A percentile compares a stretch with the other conserved stretches of the same genome.
Conservation (phyloP, 1,284 basidiomycete species). For the Rhodotorula sp. region DNA sequence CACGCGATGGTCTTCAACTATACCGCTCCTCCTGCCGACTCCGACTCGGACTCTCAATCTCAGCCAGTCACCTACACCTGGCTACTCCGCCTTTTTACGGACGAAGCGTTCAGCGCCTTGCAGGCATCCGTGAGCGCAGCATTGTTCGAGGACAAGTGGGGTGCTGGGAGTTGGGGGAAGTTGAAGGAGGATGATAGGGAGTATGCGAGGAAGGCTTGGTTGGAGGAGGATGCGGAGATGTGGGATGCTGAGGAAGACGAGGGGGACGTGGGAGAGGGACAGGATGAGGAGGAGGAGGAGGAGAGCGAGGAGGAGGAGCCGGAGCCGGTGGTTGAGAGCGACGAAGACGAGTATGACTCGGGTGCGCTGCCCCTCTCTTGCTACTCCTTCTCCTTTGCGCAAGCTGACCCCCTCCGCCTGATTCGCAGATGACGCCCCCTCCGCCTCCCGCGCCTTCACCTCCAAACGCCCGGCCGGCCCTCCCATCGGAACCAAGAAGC, state of each 20-base stretch:
- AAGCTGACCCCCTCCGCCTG: neutral
- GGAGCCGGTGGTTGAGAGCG: slow-evolving; percentile 68
- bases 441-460: slow-evolving; percentile 13
- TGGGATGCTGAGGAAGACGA: slow-evolving; percentile 55
- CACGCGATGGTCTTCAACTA: slow-evolving; percentile 44
- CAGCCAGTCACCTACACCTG: slow-evolving; percentile 36
- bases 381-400: neutral
- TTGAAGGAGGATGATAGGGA: slow-evolving; percentile 62
- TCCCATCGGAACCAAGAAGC: slow-evolving; percentile 27
- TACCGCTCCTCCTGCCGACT: slow-evolving; percentile 2
- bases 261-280: slow-evolving; percentile 46
- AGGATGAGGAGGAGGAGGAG: slow-evolving; percentile 57
- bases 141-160: slow-evolving; percentile 62
- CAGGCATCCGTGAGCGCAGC: slow-evolving; percentile 70
- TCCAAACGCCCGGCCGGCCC: slow-evolving; percentile 5
- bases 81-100: slow-evolving; percentile 35
- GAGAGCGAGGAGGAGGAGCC: slow-evolving; percentile 49
- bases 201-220: slow-evolving; percentile 48
- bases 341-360: slow-evolving; percentile 55
- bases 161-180: slow-evolving; percentile 41
- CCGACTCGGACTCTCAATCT: neutral
- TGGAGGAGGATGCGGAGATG: slow-evolving; percentile 37
- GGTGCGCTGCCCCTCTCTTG: slow-evolving; percentile 50
- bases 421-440: slow-evolving; percentile 6
- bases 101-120: slow-evolving; percentile 42